Conservation (phyloP, 2,329 filamentous ascomycete species). For the Aspergillus costaricaensis region DNA sequence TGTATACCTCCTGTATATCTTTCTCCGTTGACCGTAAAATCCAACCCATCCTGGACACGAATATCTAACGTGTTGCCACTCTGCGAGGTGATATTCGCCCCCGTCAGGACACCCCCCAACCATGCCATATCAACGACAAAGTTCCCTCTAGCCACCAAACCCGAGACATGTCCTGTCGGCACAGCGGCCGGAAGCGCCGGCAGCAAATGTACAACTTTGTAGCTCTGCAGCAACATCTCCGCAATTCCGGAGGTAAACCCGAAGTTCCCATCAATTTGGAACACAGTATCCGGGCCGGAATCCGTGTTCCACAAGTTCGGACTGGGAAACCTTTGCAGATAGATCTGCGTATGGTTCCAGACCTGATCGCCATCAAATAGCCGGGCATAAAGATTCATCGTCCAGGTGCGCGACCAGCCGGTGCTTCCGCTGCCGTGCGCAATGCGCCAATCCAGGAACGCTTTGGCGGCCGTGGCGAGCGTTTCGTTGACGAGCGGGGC, state of each 20-base stretch:
- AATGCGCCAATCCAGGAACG: slow-evolving; percentile 12
- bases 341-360: slow-evolving; percentile 39
- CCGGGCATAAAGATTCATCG: slow-evolving; percentile 50
- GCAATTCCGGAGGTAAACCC: slow-evolving; percentile 48
- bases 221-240: slow-evolving; percentile 48
- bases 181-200: slow-evolving; percentile 39
- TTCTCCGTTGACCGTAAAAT: slow-evolving; percentile 6
- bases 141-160: slow-evolving; percentile 37
- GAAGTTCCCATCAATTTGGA: slow-evolving; percentile 55
- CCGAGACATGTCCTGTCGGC: slow-evolving; percentile 31
- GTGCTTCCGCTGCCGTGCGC: slow-evolving; percentile 42
- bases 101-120: slow-evolving; percentile 14
- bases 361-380: slow-evolving; percentile 40
- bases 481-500: slow-evolving; percentile 33
- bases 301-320: slow-evolving; percentile 19
- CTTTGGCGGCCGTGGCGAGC: slow-evolving; percentile 26
- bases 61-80: not conserved
- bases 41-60: slow-evolving; percentile 6
- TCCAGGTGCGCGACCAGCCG: slow-evolving; percentile 53
- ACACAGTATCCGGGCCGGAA: slow-evolving; percentile 30
- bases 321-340: slow-evolving; percentile 10
- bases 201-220: slow-evolving; percentile 34
- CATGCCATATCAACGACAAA: slow-evolving; percentile 41
- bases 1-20: not conserved
- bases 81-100: slow-evolving; percentile 15